Base-by-base conservation (phyloP, 176 grass and related monocot species). In the Echinochloa phyllopogon region DNA sequence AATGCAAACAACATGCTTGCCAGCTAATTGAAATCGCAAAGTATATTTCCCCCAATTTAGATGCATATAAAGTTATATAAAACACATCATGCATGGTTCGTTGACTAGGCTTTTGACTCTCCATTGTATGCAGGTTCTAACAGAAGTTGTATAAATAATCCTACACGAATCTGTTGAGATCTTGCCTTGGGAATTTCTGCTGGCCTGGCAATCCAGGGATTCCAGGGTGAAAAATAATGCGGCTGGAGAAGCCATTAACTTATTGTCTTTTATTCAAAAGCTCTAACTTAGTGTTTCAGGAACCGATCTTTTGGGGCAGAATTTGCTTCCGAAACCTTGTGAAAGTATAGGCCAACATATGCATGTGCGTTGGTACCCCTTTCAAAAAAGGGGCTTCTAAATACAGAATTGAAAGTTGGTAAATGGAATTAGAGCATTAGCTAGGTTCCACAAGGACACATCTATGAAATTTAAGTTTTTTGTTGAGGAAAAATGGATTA, bases 281-380 rank as follows among this genome's bases (percentile, higher is more conserved):
- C 29, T 33, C 29, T 33, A 33, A 33, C 29, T 33, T 33, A 2
- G 29, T 70, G 40, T 11, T 69, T 14, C 10, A 0, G 66, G 21
- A 27, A 71, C 29, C 29, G 29, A 2, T 33, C 29, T 33, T 33
- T 33, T 33, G 29, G 29, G 29, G 29, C 29, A 33, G 29, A 33
- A 33, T 33, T 33, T 33, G 29, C 29, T 33, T 33, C n/a, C n/a
- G 29, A 33, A 33, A 33, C n/a, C 68, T 47, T 71, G 62, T 56
- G 75, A 57, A 10, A 67, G 43, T 33, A 72, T 44, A 50, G 76
- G 47, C 57, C 63, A 53, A 52, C 81, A 79, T 66, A 72, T 42
- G 64, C 86, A 88, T 72, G 79, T 88, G 87, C 81, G 43, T 78
- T 68, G 69, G 40, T 27, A 18, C 7, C 6, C 20, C 76, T 59